Percentiles rank a stretch among this genome's conserved stretches.
phyloP scores from a whole-genome alignment of 2,329 filamentous ascomycete species.

The Zelopaecilomyces penicillatus region DNA sequence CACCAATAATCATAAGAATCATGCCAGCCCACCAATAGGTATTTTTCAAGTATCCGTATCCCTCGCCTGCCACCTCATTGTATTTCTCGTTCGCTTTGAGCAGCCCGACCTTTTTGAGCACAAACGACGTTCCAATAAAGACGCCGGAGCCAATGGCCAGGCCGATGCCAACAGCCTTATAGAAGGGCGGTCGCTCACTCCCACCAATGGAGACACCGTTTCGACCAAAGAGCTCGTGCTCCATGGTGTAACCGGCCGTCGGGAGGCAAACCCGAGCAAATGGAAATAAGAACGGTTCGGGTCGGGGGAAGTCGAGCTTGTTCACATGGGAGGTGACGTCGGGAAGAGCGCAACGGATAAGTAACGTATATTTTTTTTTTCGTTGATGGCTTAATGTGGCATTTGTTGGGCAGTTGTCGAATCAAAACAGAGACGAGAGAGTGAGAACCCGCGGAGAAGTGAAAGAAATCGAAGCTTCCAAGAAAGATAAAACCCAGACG shows the following conservation, averaged over 20 bases:
- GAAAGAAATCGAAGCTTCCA: too few species aligned
- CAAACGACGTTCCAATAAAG: slow-evolving; percentile 93
- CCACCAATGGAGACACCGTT: slow-evolving; percentile 7
- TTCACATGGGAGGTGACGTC: slow-evolving; percentile 2
- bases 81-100: slow-evolving; percentile 93
- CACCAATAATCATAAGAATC: slow-evolving; percentile 92
- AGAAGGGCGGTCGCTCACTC: slow-evolving; percentile 41
- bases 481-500: too few species aligned
- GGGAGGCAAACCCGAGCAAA: neutral
- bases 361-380: too few species aligned
- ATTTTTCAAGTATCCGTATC: slow-evolving; percentile 96
- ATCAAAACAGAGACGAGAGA: too few species aligned
- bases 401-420: too few species aligned
- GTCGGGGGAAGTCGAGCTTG: slow-evolving; percentile 1
- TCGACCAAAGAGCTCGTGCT: slow-evolving; percentile 5
- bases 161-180: slow-evolving; percentile 79
- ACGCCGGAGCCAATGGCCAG: slow-evolving; percentile 79
- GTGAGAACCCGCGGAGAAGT: too few species aligned
- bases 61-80: slow-evolving; percentile 89
- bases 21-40: slow-evolving; percentile 92
- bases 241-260: slow-evolving; percentile 5
- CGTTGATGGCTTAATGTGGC: too few species aligned
- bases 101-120: slow-evolving; percentile 88
- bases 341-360: too few species aligned
- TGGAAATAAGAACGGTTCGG: neutral